These are phyloP conservation scores for Pythium diclinum DNA, from an alignment of 352 stramenopile genomes.

Conservation along the genomic window DNA sequence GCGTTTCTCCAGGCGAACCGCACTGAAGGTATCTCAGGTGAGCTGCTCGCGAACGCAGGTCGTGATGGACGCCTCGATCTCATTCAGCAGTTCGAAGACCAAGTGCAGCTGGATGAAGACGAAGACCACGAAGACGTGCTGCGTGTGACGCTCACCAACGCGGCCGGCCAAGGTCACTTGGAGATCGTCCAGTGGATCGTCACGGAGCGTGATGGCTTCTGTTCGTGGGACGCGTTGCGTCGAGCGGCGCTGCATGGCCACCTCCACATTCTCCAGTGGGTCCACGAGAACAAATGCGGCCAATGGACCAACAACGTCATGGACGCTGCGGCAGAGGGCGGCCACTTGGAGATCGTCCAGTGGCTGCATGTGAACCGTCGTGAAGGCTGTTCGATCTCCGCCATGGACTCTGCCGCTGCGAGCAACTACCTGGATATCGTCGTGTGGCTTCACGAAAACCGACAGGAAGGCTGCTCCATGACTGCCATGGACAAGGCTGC, in stretches of 20 bases:
- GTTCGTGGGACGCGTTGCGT: slow-evolving; percentile 27
- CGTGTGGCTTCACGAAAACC: slow-evolving; percentile 31
- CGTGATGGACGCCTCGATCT: slow-evolving; percentile 24
- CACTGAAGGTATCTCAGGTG: slow-evolving; percentile 28
- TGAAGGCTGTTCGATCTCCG: slow-evolving; percentile 27
- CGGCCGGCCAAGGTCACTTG: slow-evolving; percentile 25
- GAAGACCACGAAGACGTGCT: slow-evolving; percentile 27
- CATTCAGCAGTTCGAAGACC: slow-evolving; percentile 26
- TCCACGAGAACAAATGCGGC: slow-evolving; percentile 23
- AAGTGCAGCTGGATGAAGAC: slow-evolving; percentile 22
- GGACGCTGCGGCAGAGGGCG: slow-evolving; percentile 23
- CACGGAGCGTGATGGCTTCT: slow-evolving; percentile 24
- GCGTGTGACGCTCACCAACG: slow-evolving; percentile 23
- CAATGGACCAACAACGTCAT: slow-evolving; percentile 30
- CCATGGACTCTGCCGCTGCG: slow-evolving; percentile 27
- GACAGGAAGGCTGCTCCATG: slow-evolving; percentile 31
- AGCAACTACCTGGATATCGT: slow-evolving; percentile 27
- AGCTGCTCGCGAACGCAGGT: slow-evolving; percentile 18
- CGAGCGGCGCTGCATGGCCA: slow-evolving; percentile 26
- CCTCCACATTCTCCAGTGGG: slow-evolving; percentile 28
- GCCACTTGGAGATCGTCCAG: slow-evolving; percentile 28
- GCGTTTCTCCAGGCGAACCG: slow-evolving; percentile 21
- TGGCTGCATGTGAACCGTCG: slow-evolving; percentile 27
- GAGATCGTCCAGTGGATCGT: slow-evolving; percentile 31
- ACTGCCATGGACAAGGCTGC: slow-evolving; percentile 31